Base-by-base conservation (phyloP, 2,329 filamentous ascomycete genomes). In the Gnomoniopsis sp. region DNA sequence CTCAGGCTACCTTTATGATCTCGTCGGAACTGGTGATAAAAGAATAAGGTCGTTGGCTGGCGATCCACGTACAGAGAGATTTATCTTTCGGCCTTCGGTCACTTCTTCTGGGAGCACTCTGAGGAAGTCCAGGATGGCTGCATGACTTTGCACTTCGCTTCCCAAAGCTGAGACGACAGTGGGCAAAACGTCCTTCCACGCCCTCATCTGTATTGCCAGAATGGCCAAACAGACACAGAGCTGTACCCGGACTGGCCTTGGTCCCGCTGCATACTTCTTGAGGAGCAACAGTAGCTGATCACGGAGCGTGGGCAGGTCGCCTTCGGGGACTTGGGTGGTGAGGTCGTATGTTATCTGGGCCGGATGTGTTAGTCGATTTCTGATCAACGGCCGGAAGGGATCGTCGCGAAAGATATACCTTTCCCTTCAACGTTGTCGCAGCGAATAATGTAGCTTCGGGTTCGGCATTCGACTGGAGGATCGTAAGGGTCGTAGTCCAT, bases 21-120 rank as follows among this genome's bases (percentile, higher is more conserved):
- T 68, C 67, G 62, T 68, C 68, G 66, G 63, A 63, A 63, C 64
- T 65, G 64, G 65, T 59, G 67, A 73, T 71, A 11, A 30, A 30
- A 47, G 44, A 19, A 47, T 47, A 68, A 76, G 72, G 76, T 74
- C 76, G 78, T 74, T 77, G 72, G 72, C 69, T 77, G 74, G 79
- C 79, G 80, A 79, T 88, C 87, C 84, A 93, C 91, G 80, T 95
- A 96, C 93, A 86, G 91, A 93, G 78, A 99, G 84, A 83, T 92
- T 96, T 83, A 99, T 97, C 81, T 98, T 99, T 78, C 95, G 91
- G 78, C 95, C 95, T 83, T 99, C 93, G 67, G 91, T 98, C 71
- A 99, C 95, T 83, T 99, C 95, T 81, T 99, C 95, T 58, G 95
- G 95, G 65, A 99, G 87, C 69, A 99, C 93, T 74, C 91, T 92